These are phyloP conservation scores for Isoetes taiwanensis DNA, from an alignment of 75 land plant species.

Conservation along the genomic window DNA sequence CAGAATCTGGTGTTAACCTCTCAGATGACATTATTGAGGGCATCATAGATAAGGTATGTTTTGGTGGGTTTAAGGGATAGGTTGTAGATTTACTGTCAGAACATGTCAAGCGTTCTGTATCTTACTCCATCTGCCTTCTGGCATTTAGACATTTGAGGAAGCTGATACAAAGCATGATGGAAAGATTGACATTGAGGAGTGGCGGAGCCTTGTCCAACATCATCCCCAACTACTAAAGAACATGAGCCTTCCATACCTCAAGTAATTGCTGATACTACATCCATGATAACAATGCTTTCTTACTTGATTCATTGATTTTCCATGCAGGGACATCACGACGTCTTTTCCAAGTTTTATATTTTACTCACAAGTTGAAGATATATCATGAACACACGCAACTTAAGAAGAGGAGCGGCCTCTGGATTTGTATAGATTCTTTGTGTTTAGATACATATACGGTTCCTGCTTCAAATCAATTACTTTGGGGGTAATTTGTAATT, in stretches of 20 bases:
- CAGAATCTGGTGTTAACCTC: slow-evolving; percentile 75
- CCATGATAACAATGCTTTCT: not conserved
- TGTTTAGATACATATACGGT: too few relatives aligned
- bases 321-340: not conserved
- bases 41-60: slow-evolving; percentile 54
- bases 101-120: not conserved
- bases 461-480: too few relatives aligned
- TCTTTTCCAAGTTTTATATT: slow-evolving; percentile 53
- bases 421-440: too few relatives aligned
- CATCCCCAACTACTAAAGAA: slow-evolving; percentile 56
- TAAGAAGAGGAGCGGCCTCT: too few relatives aligned
- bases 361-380: slow-evolving; percentile 60
- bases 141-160: slow-evolving; percentile 26
- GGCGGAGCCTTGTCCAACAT: slow-evolving; percentile 45
- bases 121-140: not conserved
- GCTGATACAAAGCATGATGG: slow-evolving; percentile 63
- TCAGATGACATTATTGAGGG: slow-evolving; percentile 63
- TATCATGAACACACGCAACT: too few relatives aligned
- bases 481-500: too few relatives aligned
- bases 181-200: slow-evolving; percentile 54
- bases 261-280: slow-evolving; percentile 19
- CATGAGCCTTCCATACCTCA: slow-evolving; percentile 75
- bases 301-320: not conserved
- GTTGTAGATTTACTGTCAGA: not conserved
- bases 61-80: not conserved